A percentile compares a stretch with the other conserved stretches of the same genome.
Evolutionary conservation across 2,329 filamentous ascomycete genomes (phyloP).

Genomic region (Ilyonectria robusta): DNA sequence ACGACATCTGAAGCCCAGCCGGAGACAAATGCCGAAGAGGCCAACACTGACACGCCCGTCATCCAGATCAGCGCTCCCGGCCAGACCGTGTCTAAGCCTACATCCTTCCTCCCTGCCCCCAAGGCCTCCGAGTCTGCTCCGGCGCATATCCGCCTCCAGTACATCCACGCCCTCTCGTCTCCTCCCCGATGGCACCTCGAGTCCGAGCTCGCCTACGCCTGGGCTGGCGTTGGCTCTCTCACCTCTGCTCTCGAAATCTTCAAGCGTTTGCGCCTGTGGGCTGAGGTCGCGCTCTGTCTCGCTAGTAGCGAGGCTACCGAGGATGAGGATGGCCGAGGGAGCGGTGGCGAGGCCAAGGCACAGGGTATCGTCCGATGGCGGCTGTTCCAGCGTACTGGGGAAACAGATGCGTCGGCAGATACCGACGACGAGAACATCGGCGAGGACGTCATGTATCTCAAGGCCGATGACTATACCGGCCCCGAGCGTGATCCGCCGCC

Average conservation of each 20-base stretch:
- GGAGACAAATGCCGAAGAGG: constrained; percentile 46
- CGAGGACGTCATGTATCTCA: constrained; percentile 70
- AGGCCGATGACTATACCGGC: constrained; percentile 68
- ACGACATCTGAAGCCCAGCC: constrained; percentile 63
- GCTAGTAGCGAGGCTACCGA: constrained; percentile 74
- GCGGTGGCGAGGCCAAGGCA: constrained; percentile 83
- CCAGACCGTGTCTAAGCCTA: constrained; percentile 63
- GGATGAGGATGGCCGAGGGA: constrained; percentile 67
- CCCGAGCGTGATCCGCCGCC: constrained; percentile 78
- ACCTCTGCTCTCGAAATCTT: constrained; percentile 96
- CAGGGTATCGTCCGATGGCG: constrained; percentile 82
- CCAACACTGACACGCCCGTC: constrained; percentile 55
- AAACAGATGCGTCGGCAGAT: constrained; percentile 50
- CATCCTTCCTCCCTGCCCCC: constrained; percentile 85
- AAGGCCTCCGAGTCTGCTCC: constrained; percentile 84
- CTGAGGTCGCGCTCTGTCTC: constrained; percentile 92
- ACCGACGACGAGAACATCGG: constrained; percentile 66
- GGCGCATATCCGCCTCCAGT: constrained; percentile 81
- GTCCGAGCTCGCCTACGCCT: constrained; percentile 91
- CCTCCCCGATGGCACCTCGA: constrained; percentile 95
- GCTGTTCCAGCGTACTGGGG: constrained; percentile 77
- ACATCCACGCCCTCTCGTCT: constrained; percentile 86
- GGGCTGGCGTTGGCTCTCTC: constrained; percentile 89
- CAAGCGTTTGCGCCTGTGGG: constrained; percentile 92
- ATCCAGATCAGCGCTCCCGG: constrained; percentile 62